Conservation (phyloP, 345 rosid species). For the Arabis hirsuta region DNA sequence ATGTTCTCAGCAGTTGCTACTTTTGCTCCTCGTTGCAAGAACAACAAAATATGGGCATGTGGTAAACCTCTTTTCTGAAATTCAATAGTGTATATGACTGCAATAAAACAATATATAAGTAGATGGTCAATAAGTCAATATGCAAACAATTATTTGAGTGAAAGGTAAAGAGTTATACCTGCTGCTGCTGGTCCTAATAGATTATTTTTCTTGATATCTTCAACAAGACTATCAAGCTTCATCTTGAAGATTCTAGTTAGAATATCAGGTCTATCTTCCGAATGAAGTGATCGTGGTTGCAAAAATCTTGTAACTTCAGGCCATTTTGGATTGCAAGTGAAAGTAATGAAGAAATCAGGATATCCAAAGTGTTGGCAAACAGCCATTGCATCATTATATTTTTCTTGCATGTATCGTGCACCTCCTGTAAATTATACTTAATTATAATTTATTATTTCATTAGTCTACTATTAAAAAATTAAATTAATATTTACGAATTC, state of each 20-base stretch:
- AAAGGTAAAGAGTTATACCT: not conserved
- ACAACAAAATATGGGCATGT: not conserved
- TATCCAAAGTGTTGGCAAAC: conserved; percentile 7
- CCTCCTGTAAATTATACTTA: not conserved
- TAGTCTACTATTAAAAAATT: too few relatives aligned
- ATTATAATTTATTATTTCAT: too few relatives aligned
- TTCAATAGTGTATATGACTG: not conserved
- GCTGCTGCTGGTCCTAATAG: not conserved
- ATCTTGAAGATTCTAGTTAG: not conserved
- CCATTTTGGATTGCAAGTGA: conserved; percentile 17
- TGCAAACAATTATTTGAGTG: too few relatives aligned
- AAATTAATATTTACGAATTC: not conserved
- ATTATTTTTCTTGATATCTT: not conserved
- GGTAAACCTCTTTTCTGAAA: not conserved
- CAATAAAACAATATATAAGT: too few relatives aligned
- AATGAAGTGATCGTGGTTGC: not conserved
- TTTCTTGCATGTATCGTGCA: not conserved
- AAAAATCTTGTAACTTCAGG: not conserved
- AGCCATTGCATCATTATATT: conserved; percentile 17
- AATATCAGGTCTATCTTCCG: not conserved
- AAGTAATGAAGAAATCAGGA: conserved; percentile 3
- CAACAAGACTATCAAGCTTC: not conserved
- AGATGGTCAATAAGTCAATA: too few relatives aligned
- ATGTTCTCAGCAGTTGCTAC: not conserved
- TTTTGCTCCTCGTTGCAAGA: not conserved